These are phyloP conservation scores for Chrysophaeum taylorii DNA, from an alignment of 352 stramenopile genomes.

Conservation along the genomic window DNA sequence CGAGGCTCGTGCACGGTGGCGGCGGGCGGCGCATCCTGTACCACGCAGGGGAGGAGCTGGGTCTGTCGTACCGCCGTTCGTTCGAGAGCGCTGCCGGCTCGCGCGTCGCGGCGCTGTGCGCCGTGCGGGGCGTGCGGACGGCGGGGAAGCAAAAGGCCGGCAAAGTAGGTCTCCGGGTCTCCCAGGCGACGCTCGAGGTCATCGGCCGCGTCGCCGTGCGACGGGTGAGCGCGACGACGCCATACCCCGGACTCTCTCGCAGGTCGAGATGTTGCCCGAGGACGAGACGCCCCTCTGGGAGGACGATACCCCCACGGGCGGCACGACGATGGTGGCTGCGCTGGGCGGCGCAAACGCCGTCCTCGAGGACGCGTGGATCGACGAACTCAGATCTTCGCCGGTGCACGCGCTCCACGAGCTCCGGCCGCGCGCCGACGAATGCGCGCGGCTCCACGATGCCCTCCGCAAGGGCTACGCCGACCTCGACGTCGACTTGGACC, in stretches of 20 bases:
- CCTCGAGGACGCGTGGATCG: slow-evolving; percentile 6
- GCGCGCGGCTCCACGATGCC: background rate
- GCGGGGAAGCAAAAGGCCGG: background rate
- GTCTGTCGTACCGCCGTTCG: background rate
- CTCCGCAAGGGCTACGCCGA: background rate
- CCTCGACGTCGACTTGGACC: background rate
- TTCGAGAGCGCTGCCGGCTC: background rate
- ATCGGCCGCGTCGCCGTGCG: background rate
- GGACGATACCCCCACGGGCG: background rate
- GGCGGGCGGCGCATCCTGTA: background rate
- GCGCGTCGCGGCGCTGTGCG: background rate
- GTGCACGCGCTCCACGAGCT: background rate
- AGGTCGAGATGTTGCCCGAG: background rate
- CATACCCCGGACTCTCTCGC: no score
- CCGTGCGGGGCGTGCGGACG: background rate
- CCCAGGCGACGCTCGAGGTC: background rate
- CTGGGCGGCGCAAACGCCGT: background rate
- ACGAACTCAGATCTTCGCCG: background rate
- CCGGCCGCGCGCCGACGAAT: background rate
- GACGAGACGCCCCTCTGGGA: background rate
- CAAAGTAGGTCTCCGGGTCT: background rate
- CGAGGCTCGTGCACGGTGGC: background rate
- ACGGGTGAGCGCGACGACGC: no score
- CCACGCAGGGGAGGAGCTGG: background rate
- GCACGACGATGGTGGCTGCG: background rate